Percentiles rank a stretch among this genome's conserved stretches.
Conservation (phyloP, 139 green algal species). For the Haematococcus sp. region DNA sequence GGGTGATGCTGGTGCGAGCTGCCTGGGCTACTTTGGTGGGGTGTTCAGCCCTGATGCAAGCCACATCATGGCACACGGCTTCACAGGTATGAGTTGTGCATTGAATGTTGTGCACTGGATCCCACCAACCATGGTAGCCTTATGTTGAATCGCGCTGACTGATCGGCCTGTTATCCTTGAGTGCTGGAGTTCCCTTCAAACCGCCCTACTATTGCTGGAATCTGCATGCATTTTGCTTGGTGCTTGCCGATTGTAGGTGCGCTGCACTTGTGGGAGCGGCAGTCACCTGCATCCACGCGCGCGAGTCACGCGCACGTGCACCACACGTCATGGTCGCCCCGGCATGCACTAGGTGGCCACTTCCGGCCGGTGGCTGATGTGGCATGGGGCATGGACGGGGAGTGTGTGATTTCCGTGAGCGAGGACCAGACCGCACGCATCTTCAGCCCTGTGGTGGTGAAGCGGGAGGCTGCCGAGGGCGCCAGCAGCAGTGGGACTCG, state of each 20-base stretch:
- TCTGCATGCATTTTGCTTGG: too few species aligned
- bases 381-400: slow-evolving; percentile 67
- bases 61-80: slow-evolving; percentile 83
- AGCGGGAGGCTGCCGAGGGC: neutral
- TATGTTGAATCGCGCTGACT: too few species aligned
- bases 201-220: too few species aligned
- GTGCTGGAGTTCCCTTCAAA: too few species aligned
- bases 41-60: slow-evolving; percentile 56
- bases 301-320: neutral
- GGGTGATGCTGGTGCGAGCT: slow-evolving; percentile 78
- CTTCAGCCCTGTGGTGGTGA: slow-evolving; percentile 30
- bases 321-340: slow-evolving; percentile 59
- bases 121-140: too few species aligned
- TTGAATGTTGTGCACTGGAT: too few species aligned
- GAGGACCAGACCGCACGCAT: slow-evolving; percentile 84
- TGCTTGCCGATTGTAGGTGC: too few species aligned
- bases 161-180: too few species aligned
- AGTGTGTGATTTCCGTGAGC: slow-evolving; percentile 66
- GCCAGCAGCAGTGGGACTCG: slow-evolving; percentile 2
- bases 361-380: slow-evolving; percentile 31
- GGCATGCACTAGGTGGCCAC: slow-evolving; percentile 78
- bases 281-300: neutral
- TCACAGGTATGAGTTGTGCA: slow-evolving; percentile 60
- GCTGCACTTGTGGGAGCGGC: slow-evolving; percentile 83
- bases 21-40: slow-evolving; percentile 77